Evolutionary conservation across 495 filamentous ascomycete species (phyloP).

Genomic region (Penicillium diatomitis): DNA sequence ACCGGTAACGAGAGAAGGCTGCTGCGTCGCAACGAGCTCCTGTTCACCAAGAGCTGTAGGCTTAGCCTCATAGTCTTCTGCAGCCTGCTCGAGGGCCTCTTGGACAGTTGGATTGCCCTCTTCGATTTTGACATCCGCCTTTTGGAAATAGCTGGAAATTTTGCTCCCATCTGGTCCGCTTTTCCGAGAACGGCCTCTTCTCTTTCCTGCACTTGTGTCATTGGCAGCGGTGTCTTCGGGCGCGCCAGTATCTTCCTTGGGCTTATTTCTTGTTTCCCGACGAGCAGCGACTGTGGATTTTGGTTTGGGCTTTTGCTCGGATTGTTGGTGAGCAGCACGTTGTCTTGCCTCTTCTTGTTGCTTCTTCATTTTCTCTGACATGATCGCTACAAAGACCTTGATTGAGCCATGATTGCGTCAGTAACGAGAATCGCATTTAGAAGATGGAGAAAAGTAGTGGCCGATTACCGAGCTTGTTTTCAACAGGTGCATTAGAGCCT

Average conservation of each 20-base stretch:
- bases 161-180: conserved; percentile 23
- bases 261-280: conserved; percentile 24
- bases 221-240: conserved; percentile 13
- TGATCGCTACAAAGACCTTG: conserved; percentile 43
- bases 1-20: conserved; percentile 75
- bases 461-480: conserved; percentile 43
- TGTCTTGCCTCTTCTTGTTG: conserved; percentile 48
- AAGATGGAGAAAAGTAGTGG: neutral
- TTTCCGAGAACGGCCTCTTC: conserved; percentile 26
- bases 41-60: conserved; percentile 62
- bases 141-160: conserved; percentile 51
- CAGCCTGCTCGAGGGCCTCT: conserved; percentile 47
- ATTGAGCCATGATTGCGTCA: too few relatives aligned
- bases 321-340: conserved; percentile 35
- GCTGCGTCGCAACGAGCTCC: conserved; percentile 67
- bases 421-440: too few relatives aligned
- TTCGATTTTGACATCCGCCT: conserved; percentile 44
- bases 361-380: conserved; percentile 54
- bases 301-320: conserved; percentile 6
- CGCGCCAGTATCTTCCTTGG: conserved; percentile 23
- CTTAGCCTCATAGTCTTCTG: conserved; percentile 46
- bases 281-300: conserved; percentile 5
- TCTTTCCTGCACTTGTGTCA: conserved; percentile 3
- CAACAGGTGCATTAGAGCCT: conserved; percentile 34
- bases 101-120: conserved; percentile 42